A percentile compares a stretch with the other conserved stretches of the same genome.
phyloP scores from a whole-genome alignment of 2,329 filamentous ascomycete genomes.

The Fonsecaea pedrosoi region DNA sequence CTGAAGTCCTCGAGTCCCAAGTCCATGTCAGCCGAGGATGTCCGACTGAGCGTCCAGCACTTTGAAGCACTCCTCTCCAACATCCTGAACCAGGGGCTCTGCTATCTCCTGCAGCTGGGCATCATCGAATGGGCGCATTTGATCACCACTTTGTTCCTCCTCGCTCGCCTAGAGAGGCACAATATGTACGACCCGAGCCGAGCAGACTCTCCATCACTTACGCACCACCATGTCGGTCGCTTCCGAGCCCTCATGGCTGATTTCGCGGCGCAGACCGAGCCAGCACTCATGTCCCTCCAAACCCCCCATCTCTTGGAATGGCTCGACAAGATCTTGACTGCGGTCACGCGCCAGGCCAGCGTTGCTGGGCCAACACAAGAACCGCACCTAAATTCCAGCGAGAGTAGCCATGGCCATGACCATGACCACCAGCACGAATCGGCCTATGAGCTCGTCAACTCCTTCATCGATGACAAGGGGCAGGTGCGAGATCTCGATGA shows the following conservation, averaged over 20 bases:
- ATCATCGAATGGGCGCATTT: slow-evolving; percentile 29
- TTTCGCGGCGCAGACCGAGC: background rate
- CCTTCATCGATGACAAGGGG: slow-evolving; percentile 22
- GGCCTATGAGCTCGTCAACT: slow-evolving; percentile 33
- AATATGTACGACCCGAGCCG: background rate
- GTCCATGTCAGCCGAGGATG: slow-evolving; percentile 8
- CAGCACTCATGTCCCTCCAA: background rate
- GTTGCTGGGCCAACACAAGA: background rate
- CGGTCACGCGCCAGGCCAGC: slow-evolving; percentile 12
- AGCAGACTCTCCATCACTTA: background rate
- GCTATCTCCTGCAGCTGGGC: slow-evolving; percentile 25
- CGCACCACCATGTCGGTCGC: slow-evolving; percentile 11
- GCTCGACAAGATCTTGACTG: slow-evolving; percentile 28
- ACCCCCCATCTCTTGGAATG: slow-evolving; percentile 21
- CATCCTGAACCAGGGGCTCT: slow-evolving; percentile 14
- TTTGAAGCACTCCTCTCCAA: slow-evolving; percentile 19
- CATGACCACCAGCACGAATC: slow-evolving; percentile 7
- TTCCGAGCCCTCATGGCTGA: slow-evolving; percentile 15
- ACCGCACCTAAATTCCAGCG: background rate
- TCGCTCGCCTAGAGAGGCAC: slow-evolving; percentile 25
- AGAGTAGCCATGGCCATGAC: background rate
- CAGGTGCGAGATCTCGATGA: background rate
- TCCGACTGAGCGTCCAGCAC: slow-evolving; percentile 8
- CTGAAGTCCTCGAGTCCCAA: slow-evolving; percentile 15
- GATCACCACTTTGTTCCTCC: slow-evolving; percentile 30